Evolutionary conservation across 352 stramenopile genomes (phyloP).

Genomic region (Pilasporangium apinafurcum): DNA sequence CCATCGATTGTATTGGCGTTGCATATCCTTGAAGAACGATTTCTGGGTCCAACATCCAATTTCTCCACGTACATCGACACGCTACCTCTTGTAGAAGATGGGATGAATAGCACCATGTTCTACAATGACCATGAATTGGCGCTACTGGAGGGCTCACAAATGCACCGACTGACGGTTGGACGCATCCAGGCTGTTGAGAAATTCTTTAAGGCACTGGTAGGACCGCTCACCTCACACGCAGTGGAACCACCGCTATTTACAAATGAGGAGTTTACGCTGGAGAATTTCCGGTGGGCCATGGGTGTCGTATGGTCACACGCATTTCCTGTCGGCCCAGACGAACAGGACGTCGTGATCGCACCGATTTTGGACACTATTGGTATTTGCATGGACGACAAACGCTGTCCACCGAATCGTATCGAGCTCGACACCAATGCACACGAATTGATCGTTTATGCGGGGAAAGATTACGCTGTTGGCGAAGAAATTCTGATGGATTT

Average conservation of each 20-base stretch:
- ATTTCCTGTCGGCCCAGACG: slow-evolving; percentile 14
- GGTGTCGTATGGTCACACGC: slow-evolving; percentile 32
- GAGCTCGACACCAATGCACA: slow-evolving; percentile 16
- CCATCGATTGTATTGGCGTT: slow-evolving; percentile 27
- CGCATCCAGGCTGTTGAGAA: slow-evolving; percentile 22
- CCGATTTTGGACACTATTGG: slow-evolving; percentile 33
- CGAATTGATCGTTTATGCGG: slow-evolving; percentile 26
- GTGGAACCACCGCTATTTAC: slow-evolving; percentile 41
- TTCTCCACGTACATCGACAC: slow-evolving; percentile 25
- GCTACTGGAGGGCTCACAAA: slow-evolving; percentile 27
- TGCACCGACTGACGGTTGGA: slow-evolving; percentile 18
- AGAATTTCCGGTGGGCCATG: slow-evolving; percentile 38
- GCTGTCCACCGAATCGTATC: slow-evolving; percentile 15
- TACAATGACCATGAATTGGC: slow-evolving; percentile 25
- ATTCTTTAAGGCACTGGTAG: slow-evolving; percentile 29
- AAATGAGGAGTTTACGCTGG: slow-evolving; percentile 30
- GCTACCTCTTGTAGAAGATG: slow-evolving; percentile 8
- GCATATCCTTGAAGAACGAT: slow-evolving; percentile 39
- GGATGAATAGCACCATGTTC: slow-evolving; percentile 38
- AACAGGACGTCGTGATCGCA: slow-evolving; percentile 27
- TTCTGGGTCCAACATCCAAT: slow-evolving; percentile 24
- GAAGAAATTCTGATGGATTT: slow-evolving; percentile 25
- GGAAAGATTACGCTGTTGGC: slow-evolving; percentile 12
- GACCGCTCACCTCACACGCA: slow-evolving; percentile 25
- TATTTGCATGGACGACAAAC: slow-evolving; percentile 21